Base-by-base conservation (phyloP, 2,329 filamentous ascomycete species). In the Lizonia empirigonia region DNA sequence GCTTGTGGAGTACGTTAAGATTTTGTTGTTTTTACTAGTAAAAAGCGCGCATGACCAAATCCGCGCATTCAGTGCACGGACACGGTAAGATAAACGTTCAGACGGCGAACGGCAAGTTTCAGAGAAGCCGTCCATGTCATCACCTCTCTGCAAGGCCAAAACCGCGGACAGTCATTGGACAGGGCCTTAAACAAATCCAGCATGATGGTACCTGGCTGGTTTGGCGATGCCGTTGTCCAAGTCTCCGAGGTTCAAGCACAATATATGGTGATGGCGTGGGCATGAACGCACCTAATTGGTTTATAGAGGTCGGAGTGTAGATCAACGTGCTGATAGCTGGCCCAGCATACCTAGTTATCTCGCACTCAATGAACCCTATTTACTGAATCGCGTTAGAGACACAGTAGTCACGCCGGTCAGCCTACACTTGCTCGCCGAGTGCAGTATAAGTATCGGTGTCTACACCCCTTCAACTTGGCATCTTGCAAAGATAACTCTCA, bases 371-470 rank as follows among this genome's bases (percentile, higher is more conserved):
- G 18, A 33, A 33, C 30, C 18, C n/a, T 33, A 3, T 33, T 33
- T 33, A 3, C 16, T 33, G 6, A 13, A 13, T 13, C 12, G n/a
- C 19, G 16, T 7, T 23, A 10, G 16, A n/a, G 10, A 37, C 12
- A 37, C 34, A 22, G 12, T 22, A 12, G 13, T 23, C 18, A 1
- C 19, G 12, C 19, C 34, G 13, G 9, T 37, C 19, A 9, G 5
- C 13, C 34, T 7, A 37, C 34, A n/a, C 30, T 33, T 15, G 18
- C n/a, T 13, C 10, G 7, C 10, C 13, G 23, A 22, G 7, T 9
- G 7, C 1, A 34, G 27, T 52, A 52, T 52, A 52, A 46, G 32
- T 32, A 37, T 15, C 9, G 18, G 36, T 2, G n/a, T 5, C 16
- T 30, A 4, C 24, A 26, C 24, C 9, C n/a, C 30, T 36, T 22